Evolutionary conservation across 345 rosid genomes (phyloP), one percentile per base, ranked within the genome.

Genomic region (Brassica juncea): DNA sequence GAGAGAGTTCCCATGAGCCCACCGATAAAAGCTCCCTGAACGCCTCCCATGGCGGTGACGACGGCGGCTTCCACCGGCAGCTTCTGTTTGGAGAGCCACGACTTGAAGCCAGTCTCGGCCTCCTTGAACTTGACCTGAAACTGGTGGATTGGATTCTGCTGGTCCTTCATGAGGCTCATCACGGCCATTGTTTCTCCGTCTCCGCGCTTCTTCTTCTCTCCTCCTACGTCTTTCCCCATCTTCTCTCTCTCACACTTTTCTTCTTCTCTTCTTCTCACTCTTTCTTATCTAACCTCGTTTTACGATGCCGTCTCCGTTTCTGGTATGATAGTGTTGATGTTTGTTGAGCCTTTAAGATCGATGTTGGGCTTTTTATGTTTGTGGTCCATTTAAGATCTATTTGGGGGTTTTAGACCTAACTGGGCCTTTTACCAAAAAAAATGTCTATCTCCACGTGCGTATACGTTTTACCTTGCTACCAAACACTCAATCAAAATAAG

Each of bases 1-100:
- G 97, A 87, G 4, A 92, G 86, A 16, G 86, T 86, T 0, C 97
- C 96, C 94, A 94, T 87, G 19, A 94, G 35, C 54, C 78, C 97
- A 1, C 98, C 98, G 47, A 94, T 92, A 47, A 91, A 90, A 2
- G 92, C 98, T 58, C 98, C 98, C 79, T 94, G 96, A 25, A 78
- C 77, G 4, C 87, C 89, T 62, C 87, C 80, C 84, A 92, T 89
- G 87, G 88, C 89, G 68, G 97, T 85, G 54, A 88, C 97, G 12
- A 94, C 82, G 59, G 90, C 90, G 12, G 92, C 97, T 82, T 94
- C 97, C 11, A 92, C 90, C 0, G 93, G 82, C 70, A 91, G 70
- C 39, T 91, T 81, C 85, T 94, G 98, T 71, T 85, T 84, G 11
- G 98, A 85, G 65, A 91, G 76, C 98, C 98, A 94, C 1, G 85